A percentile compares a stretch with the other conserved stretches of the same genome.
Conservation (phyloP, 345 rosid genomes). For the Carallia pectinifolia region DNA sequence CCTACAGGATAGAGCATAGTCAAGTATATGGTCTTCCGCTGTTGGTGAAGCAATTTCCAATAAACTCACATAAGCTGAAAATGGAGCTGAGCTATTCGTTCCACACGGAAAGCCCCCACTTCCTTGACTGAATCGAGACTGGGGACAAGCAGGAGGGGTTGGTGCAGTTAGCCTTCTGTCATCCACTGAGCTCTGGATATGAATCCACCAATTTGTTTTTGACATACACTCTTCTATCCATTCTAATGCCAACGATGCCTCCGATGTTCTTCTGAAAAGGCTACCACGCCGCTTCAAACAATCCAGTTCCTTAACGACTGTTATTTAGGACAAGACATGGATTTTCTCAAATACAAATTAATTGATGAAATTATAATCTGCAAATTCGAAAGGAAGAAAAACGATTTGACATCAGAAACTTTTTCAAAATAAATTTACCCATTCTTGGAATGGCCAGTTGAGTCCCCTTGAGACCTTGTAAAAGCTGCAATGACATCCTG, state of each 20-base stretch:
- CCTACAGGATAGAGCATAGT: constrained; percentile 52
- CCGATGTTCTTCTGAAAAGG: constrained; percentile 50
- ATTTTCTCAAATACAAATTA: neutral
- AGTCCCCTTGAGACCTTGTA: constrained; percentile 88
- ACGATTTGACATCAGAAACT: constrained; percentile 3
- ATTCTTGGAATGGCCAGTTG: constrained; percentile 64
- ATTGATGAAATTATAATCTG: neutral
- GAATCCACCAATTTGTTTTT: constrained; percentile 80
- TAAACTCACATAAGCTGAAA: constrained; percentile 27
- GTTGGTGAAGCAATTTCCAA: constrained; percentile 52
- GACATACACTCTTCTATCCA: constrained; percentile 80
- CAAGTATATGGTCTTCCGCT: constrained; percentile 71
- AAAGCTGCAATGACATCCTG: constrained; percentile 65
- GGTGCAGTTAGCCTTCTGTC: constrained; percentile 48
- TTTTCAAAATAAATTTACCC: constrained; percentile 40
- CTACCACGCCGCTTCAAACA: constrained; percentile 48
- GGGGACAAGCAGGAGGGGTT: constrained; percentile 75
- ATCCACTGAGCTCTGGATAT: constrained; percentile 60
- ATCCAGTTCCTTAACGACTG: constrained; percentile 79
- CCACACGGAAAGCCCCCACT: constrained; percentile 16
- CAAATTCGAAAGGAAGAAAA: neutral
- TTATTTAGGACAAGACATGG: neutral
- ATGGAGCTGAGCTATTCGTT: constrained; percentile 28
- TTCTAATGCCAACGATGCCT: constrained; percentile 55
- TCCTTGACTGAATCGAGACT: constrained; percentile 31